Evolutionary conservation across 164 flowering plant species (phyloP), one percentile per base, ranked within the genome.

Genomic region (Magnolia officinalis): DNA sequence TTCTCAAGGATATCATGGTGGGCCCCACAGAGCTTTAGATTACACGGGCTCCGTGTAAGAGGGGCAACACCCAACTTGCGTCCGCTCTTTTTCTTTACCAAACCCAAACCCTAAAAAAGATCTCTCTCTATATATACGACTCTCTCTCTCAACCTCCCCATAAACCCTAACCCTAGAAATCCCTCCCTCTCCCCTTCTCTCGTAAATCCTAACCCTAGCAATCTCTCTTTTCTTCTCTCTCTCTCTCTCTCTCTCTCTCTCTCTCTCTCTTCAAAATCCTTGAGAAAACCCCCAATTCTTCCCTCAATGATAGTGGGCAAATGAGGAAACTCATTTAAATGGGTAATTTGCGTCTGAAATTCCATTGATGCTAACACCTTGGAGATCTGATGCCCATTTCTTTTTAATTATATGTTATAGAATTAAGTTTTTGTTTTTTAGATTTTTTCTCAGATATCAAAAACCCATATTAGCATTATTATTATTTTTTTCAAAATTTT

Each of bases 341-440:
- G 77, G 72, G 77, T 75, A 75, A 75, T 75, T 75, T 75, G 77
- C 77, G 72, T 75, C 77, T 75, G 77, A 75, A 55, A 51, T 49
- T 11, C 20, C 72, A 8, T 67, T 75, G 77, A 75, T 75, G 77
- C 72, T 75, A 75, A 51, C 77, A 75, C 77, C 77, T 75, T 75
- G 77, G 77, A 75, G 77, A 75, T 75, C 77, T 75, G 77, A 75
- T 75, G 77, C 77, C 77, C 50, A 2, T 50, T 8, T 14, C n/a
- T 16, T 23, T 23, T 29, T 65, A 37, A 37, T 37, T 37, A 37
- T 37, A 37, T 37, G 0, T 37, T 37, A 6, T 37, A 37, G 45
- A 37, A 37, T 37, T 37, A 37, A 37, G 6, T 3, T 37, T 0
- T 37, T 37, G 6, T 37, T 37, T 37, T 37, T 5, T 37, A 37